Evolutionary conservation across 179 eudicot genomes (phyloP), one percentile per base, ranked within the genome.

Genomic region (Beta macrorhiza): DNA sequence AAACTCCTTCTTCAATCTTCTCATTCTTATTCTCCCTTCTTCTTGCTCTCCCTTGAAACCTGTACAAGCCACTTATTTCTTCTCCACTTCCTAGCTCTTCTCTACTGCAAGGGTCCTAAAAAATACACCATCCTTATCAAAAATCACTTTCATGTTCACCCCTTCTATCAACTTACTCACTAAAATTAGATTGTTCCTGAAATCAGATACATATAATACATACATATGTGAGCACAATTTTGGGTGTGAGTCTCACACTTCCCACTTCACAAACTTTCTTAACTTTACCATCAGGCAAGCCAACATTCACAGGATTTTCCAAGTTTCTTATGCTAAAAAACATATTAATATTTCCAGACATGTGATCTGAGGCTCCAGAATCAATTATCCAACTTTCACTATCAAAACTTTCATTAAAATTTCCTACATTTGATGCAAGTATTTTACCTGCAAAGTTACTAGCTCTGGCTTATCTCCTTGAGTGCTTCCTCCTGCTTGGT

Each of bases 351-450:
- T 75, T n/a, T n/a, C 11, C 20, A 16, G 4, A 5, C 78, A 75
- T 75, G 37, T 75, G 78, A 7, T 75, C 55, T 4, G 78, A 58
- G 3, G 78, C 55, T 9, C 78, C 69, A 1, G 70, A 59, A 44
- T 76, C 79, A 15, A 76, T 5, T 0, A 76, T 42, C 69, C 44
- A 76, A 32, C 25, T 25, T 11, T 25, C 3, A 10, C 7, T 32
- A 56, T 25, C 12, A 55, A 15, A 51, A 0, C 5, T 1, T 49
- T 17, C 1, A 2, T 12, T 1, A 7, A 4, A 37, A 75, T 14
- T 14, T 2, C 57, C n/a, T 19, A 13, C 15, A 55, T 32, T 16
- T 0, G 45, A 67, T 7, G 9, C 15, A 3, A 32, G 7, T 5
- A 67, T 13, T 12, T 14, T 67, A 67, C 72, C 72, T 67, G 51